Evolutionary conservation across 257 asterid genomes (phyloP).

Genomic region (Petunia axillaris): DNA sequence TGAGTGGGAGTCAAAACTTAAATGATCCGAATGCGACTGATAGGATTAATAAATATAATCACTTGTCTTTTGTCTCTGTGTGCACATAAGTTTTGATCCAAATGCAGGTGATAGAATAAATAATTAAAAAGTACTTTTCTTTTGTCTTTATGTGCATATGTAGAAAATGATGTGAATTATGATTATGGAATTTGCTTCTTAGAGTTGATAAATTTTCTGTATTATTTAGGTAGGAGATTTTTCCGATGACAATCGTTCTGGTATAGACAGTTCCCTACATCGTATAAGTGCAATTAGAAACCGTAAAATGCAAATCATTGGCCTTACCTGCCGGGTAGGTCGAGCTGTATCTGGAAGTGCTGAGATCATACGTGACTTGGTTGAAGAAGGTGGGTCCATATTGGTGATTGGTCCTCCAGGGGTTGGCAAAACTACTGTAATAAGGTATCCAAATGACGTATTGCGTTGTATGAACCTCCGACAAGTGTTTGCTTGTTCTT

Average conservation of each 20-base stretch:
- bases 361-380: conserved; percentile 84
- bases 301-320: conserved; percentile 90
- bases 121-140: not conserved
- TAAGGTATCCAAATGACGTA: conserved; percentile 52
- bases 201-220: conserved; percentile 32
- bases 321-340: conserved; percentile 98
- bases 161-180: not conserved
- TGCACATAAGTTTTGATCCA: not conserved
- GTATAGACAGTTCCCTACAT: conserved; percentile 85
- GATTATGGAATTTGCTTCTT: not conserved
- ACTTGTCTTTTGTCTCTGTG: not conserved
- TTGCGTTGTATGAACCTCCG: not conserved
- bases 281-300: conserved; percentile 97
- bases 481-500: conserved; percentile 11
- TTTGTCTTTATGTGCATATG: not conserved
- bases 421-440: conserved; percentile 95
- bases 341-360: conserved; percentile 99
- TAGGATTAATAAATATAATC: not conserved
- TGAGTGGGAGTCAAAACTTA: not conserved
- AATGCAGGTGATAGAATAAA: not conserved
- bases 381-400: conserved; percentile 88
- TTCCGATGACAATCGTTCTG: conserved; percentile 96
- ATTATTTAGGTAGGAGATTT: conserved; percentile 83
- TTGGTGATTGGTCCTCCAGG: conserved; percentile 99
- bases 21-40: not conserved